Conservation (phyloP, 1,284 basidiomycete genomes). For the Apiotrichum porosum region DNA sequence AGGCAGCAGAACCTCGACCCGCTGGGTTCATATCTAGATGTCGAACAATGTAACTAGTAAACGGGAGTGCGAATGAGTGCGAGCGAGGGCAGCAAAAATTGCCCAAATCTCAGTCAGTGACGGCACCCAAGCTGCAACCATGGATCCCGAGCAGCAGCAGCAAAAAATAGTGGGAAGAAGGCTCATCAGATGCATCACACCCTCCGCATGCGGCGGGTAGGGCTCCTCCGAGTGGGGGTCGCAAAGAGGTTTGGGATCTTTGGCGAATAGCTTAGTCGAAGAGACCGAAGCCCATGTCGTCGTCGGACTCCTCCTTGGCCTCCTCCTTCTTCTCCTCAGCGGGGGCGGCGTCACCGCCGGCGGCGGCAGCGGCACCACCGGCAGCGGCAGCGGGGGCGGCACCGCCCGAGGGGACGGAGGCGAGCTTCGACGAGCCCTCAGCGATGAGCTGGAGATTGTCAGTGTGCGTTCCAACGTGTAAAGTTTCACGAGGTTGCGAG, state of each 20-base stretch:
- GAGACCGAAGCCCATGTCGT: constrained; percentile 71
- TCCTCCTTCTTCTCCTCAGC: constrained; percentile 64
- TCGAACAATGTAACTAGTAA: too few relatives aligned
- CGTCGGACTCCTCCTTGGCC: constrained; percentile 50
- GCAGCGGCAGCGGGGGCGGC: constrained; percentile 43
- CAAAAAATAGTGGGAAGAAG: not conserved
- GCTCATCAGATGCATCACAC: constrained; percentile 4
- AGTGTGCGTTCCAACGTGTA: too few relatives aligned
- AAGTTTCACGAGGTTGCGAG: not conserved
- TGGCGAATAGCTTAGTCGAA: constrained; percentile 69
- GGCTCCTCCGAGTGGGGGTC: not conserved
- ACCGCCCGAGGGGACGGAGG: constrained; percentile 65
- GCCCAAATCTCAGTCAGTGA: not conserved
- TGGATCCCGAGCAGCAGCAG: not conserved
- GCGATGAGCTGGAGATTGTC: constrained; percentile 66
- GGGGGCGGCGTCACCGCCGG: constrained; percentile 60
- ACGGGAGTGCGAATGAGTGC: too few relatives aligned
- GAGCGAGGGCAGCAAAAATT: too few relatives aligned
- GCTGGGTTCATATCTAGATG: too few relatives aligned
- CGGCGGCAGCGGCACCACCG: constrained; percentile 50
- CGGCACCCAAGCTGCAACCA: not conserved
- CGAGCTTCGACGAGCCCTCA: constrained; percentile 87
- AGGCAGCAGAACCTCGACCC: too few relatives aligned
- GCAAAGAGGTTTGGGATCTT: too few relatives aligned
- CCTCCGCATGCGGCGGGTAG: not conserved